Conservation (phyloP, 2,329 filamentous ascomycete species). For the Scytalidium sp. region DNA sequence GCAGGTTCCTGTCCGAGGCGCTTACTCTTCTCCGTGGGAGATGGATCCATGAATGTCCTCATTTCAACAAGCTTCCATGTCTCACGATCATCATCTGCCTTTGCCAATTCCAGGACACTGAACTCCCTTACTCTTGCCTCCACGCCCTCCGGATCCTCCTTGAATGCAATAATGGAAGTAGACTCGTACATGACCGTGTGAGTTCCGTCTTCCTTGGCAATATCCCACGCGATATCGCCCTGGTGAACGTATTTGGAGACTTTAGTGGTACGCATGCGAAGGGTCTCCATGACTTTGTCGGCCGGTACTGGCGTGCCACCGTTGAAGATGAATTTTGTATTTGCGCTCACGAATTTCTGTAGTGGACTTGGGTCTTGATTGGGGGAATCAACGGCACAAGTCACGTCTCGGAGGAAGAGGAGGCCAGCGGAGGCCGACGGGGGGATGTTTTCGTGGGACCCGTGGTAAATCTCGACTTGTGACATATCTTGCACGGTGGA, state of each 20-base stretch:
- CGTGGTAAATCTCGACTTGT: too few species aligned
- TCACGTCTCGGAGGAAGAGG: too few species aligned
- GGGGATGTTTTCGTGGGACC: too few species aligned
- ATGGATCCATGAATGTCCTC: background rate
- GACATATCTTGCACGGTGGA: too few species aligned
- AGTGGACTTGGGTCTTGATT: too few species aligned
- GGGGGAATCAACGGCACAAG: too few species aligned
- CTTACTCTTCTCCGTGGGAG: too few species aligned
- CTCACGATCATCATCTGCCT: background rate
- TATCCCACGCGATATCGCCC: background rate
- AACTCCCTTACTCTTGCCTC: background rate
- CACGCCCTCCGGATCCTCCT: background rate
- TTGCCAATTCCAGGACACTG: background rate
- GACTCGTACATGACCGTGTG: background rate
- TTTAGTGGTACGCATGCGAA: background rate
- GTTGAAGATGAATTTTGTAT: background rate
- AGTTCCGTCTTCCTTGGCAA: background rate
- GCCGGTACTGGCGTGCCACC: background rate
- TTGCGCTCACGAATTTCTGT: too few species aligned
- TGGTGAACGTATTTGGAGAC: background rate
- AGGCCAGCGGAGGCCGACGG: too few species aligned
- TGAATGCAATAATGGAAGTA: background rate
- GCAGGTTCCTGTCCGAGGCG: too few species aligned
- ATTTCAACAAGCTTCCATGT: constrained; percentile 19
- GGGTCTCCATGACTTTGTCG: background rate